Evolutionary conservation across 148 eudicot genomes (phyloP).

Genomic region (Hydrangea macrophylla): DNA sequence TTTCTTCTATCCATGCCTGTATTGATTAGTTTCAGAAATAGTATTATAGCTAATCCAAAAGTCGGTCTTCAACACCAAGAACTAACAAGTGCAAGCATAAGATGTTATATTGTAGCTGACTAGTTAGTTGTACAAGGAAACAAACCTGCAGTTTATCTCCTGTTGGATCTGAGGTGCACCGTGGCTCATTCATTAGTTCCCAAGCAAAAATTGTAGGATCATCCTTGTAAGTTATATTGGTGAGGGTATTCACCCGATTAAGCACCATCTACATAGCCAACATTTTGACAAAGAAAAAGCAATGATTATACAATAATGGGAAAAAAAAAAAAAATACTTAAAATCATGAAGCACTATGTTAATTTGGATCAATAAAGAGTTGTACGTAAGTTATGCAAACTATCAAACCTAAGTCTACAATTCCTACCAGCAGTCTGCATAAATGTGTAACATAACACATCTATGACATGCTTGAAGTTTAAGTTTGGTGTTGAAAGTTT

Average conservation of each 20-base stretch:
- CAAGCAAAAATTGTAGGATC: slow-evolving; percentile 90
- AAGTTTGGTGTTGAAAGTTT: background rate
- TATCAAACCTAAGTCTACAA: too few relatives aligned
- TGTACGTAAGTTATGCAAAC: too few relatives aligned
- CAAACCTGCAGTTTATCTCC: slow-evolving; percentile 73
- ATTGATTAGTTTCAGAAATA: slow-evolving; percentile 4
- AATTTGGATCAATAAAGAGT: too few relatives aligned
- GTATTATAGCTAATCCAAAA: background rate
- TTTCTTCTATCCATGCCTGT: slow-evolving; percentile 87
- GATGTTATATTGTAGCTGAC: background rate
- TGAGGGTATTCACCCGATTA: slow-evolving; percentile 66
- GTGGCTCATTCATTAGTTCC: slow-evolving; percentile 88
- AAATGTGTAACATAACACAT: background rate
- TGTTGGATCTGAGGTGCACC: slow-evolving; percentile 68
- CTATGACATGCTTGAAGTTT: background rate
- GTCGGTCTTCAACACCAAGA: background rate
- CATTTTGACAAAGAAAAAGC: slow-evolving; percentile 2
- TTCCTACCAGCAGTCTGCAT: background rate
- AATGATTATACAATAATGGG: background rate
- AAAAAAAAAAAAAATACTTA: too few relatives aligned
- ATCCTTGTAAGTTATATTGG: slow-evolving; percentile 79
- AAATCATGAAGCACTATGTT: too few relatives aligned
- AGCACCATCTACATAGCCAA: slow-evolving; percentile 51
- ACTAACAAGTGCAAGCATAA: background rate
- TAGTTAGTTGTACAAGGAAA: background rate